Conservation (phyloP, 2,329 filamentous ascomycete genomes). For the Botryotinia globosa region DNA sequence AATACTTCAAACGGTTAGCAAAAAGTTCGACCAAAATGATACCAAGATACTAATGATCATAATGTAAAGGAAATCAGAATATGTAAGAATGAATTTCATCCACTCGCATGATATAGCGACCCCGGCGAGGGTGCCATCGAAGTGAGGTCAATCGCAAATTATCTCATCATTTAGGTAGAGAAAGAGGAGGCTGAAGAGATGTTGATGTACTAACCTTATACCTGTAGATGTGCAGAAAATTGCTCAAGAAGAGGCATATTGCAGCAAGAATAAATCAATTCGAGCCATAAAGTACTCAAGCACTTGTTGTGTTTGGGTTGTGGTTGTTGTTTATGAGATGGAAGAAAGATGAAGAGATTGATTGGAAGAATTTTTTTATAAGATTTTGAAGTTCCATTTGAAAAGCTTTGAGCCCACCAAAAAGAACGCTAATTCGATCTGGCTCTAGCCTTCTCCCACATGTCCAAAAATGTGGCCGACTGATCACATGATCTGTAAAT, state of each 20-base stretch:
- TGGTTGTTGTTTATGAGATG: background rate
- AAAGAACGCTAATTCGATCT: constrained; percentile 6
- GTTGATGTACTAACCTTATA: constrained; percentile 17
- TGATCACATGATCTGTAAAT: constrained; percentile 6
- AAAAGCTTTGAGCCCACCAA: background rate
- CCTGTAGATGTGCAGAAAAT: background rate
- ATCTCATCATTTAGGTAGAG: constrained; percentile 71
- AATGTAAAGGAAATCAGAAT: constrained; percentile 67
- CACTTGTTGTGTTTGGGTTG: background rate
- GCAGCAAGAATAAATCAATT: background rate
- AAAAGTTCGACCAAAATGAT: background rate
- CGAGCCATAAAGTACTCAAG: background rate
- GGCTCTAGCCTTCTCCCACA: background rate
- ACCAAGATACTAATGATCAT: background rate
- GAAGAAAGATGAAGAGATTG: background rate
- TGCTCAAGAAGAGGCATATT: background rate
- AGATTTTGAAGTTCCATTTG: background rate
- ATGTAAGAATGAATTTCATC: constrained; percentile 99
- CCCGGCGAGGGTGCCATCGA: constrained; percentile 88
- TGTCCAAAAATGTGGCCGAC: background rate
- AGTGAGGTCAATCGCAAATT: constrained; percentile 98
- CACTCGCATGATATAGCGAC: constrained; percentile 72
- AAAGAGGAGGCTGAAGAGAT: background rate
- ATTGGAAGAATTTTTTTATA: constrained; percentile 8
- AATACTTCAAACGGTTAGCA: constrained; percentile 13